phyloP scores from a whole-genome alignment of 768 basidiomycete species.

The Clavaria fumosa region DNA sequence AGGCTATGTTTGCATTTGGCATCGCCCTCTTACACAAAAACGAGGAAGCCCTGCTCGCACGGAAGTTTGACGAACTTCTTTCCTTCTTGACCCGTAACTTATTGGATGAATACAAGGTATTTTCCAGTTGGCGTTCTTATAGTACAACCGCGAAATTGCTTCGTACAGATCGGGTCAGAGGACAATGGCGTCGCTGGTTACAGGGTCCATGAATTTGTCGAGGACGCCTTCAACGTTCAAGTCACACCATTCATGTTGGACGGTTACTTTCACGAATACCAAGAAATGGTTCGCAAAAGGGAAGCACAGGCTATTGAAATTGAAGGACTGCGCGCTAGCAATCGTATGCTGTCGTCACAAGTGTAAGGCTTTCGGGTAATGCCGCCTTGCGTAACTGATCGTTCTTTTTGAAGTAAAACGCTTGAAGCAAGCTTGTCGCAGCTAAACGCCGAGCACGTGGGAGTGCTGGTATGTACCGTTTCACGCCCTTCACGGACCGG shows the following conservation, averaged over 20 bases:
- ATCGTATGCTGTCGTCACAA: constrained; percentile 59
- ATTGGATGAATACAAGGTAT: constrained; percentile 68
- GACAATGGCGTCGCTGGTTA: not conserved
- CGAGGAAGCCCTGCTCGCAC: constrained; percentile 56
- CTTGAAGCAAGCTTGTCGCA: constrained; percentile 69
- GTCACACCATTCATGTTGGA: constrained; percentile 97
- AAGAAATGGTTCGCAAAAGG: constrained; percentile 44
- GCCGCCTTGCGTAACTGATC: not conserved
- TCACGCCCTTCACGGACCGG: constrained; percentile 1
- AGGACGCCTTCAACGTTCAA: constrained; percentile 68
- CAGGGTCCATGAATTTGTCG: constrained; percentile 54
- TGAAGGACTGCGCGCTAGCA: constrained; percentile 67
- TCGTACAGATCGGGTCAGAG: not conserved
- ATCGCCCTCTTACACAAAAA: constrained; percentile 77
- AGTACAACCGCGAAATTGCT: not conserved
- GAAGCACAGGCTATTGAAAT: constrained; percentile 56
- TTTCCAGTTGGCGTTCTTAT: constrained; percentile 1
- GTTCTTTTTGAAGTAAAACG: constrained; percentile 38
- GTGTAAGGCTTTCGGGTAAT: no score
- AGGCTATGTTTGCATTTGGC: constrained; percentile 93
- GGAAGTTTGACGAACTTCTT: constrained; percentile 89
- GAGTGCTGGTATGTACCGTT: constrained; percentile 37
- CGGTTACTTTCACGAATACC: constrained; percentile 75
- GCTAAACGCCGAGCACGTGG: constrained; percentile 71
- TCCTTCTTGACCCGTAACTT: constrained; percentile 67